These are phyloP conservation scores for Penicillium goetzii DNA, from an alignment of 495 filamentous ascomycete species.

Conservation along the genomic window DNA sequence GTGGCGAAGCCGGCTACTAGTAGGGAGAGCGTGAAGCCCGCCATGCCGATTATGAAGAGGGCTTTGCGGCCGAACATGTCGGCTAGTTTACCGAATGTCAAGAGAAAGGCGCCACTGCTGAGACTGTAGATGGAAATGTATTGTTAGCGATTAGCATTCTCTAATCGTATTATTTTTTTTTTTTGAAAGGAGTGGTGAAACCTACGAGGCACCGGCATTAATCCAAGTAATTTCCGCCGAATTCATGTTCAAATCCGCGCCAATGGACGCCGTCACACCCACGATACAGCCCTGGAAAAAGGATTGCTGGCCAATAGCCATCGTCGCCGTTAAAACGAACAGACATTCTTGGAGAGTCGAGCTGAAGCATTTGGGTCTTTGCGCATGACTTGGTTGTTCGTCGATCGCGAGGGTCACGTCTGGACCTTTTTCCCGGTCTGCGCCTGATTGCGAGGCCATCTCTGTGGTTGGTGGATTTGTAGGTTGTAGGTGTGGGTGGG, in stretches of 20 bases:
- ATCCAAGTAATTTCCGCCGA: constrained; percentile 74
- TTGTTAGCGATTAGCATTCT: constrained; percentile 11
- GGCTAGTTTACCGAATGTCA: constrained; percentile 73
- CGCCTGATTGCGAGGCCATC: constrained; percentile 10
- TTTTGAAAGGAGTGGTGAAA: constrained; percentile 8
- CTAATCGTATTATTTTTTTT: neutral
- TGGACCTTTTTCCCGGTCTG: constrained; percentile 23
- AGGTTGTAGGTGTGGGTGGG: neutral
- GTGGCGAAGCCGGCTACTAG: constrained; percentile 65
- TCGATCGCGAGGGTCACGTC: constrained; percentile 14
- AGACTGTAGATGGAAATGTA: constrained; percentile 44
- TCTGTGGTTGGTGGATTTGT: neutral
- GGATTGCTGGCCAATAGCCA: constrained; percentile 66
- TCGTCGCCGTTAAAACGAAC: constrained; percentile 69
- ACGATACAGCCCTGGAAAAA: constrained; percentile 62
- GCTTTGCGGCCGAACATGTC: constrained; percentile 74
- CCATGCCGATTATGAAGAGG: constrained; percentile 69
- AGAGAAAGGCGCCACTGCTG: constrained; percentile 69
- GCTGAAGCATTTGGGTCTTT: constrained; percentile 61
- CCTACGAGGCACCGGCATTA: constrained; percentile 62
- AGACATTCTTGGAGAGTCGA: constrained; percentile 66
- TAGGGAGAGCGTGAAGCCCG: constrained; percentile 61
- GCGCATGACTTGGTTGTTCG: constrained; percentile 9
- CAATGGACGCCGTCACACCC: constrained; percentile 67
- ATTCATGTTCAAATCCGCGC: constrained; percentile 64